Evolutionary conservation across 2,329 filamentous ascomycete genomes (phyloP), one percentile per base, ranked within the genome.

Genomic region (Verticillium nubilum): DNA sequence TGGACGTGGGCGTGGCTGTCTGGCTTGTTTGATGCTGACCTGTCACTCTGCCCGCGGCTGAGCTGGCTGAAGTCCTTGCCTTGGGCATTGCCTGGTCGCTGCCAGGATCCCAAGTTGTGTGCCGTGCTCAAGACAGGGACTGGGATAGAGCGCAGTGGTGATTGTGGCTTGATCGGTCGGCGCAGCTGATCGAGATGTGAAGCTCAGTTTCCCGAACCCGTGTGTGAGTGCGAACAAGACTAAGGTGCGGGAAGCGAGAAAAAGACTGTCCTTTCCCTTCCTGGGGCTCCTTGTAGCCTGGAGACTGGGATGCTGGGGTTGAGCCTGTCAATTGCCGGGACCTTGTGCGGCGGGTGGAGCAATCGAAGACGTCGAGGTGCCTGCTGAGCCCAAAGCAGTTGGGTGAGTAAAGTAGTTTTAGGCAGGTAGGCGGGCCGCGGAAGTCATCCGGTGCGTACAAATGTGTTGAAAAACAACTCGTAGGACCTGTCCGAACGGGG

Each of bases 11-110:
- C 27, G 42, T 53, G 56, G 31, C 37, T 50, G 28, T 33, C 31
- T 37, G 31, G 26, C 25, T 55, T 28, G 31, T 19, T 26, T 27
- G 29, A 31, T 13, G 33, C 31, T 58, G 57, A 15, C n/a, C 42
- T 7, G 9, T 58, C 61, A 58, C 6, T 62, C 60, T 60, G 62
- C 59, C 29, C 59, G 17, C 58, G 29, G 9, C 29, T 7, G 29
- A 13, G 29, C 29, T 31, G 29, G 29, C 29, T 54, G 52, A 19
- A 4, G 55, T 57, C 27, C 63, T 64, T 5, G 54, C 52, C 52
- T 71, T 74, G 59, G 33, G 29, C 57, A 54, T 58, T 25, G 19
- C 17, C 10, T 27, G n/a, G 25, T 58, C 19, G 42, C n/a, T 17
- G 19, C 10, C 53, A 54, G 29, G 7, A 29, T 23, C n/a, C n/a